Evolutionary conservation across 306 rosid genomes (phyloP).

Genomic region (Hippophae rhamnoides): DNA sequence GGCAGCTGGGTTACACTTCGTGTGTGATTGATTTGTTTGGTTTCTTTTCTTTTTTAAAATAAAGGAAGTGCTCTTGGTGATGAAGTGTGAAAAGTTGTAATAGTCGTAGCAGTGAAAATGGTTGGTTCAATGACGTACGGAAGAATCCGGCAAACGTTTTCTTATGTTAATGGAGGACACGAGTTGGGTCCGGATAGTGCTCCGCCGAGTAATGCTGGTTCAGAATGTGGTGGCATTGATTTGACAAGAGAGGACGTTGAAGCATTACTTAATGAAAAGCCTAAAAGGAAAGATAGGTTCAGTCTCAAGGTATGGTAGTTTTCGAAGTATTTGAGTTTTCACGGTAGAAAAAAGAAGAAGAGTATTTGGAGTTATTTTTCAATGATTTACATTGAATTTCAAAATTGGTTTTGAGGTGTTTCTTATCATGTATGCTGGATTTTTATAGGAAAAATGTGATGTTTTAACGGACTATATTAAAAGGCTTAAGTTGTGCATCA

Average conservation of each 20-base stretch:
- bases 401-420: background rate
- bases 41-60: background rate
- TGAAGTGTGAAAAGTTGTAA: conserved; percentile 33
- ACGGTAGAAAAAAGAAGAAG: background rate
- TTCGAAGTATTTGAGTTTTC: conserved; percentile 19
- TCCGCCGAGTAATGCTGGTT: conserved; percentile 86
- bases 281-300: conserved; percentile 83
- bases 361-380: too few relatives aligned
- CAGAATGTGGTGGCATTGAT: conserved; percentile 70
- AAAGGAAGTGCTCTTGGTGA: conserved; percentile 27
- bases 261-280: conserved; percentile 63
- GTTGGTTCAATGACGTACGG: conserved; percentile 79
- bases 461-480: conserved; percentile 76
- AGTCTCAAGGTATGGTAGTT: conserved; percentile 66
- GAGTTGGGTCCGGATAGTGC: conserved; percentile 62
- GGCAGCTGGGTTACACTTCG: conserved; percentile 7
- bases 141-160: conserved; percentile 53
- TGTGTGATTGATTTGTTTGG: conserved; percentile 1
- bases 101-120: conserved; percentile 38
- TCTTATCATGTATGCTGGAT: conserved; percentile 7
- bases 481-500: conserved; percentile 83
- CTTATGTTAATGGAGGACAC: conserved; percentile 62
- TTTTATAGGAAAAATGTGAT: conserved; percentile 86
- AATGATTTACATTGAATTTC: conserved; percentile 6
- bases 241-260: conserved; percentile 91